A percentile compares a stretch with the other conserved stretches of the same genome.
Conservation (phyloP, 257 asterid species). For the Cordia subcordata region DNA sequence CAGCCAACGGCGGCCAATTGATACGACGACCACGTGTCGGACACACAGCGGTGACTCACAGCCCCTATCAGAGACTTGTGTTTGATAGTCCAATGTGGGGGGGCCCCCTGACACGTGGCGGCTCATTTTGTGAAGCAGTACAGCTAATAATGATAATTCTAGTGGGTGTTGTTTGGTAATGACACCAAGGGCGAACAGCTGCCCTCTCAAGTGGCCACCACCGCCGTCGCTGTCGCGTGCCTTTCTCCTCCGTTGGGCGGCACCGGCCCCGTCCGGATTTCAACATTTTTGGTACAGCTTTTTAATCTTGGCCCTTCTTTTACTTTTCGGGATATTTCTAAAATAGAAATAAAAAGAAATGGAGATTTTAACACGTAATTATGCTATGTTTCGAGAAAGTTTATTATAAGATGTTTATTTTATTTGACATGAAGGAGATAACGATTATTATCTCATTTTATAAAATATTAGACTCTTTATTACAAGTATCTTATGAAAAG, state of each 20-base stretch:
- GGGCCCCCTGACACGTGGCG: neutral
- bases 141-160: neutral
- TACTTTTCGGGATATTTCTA: no score
- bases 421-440: no score
- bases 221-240: conserved; percentile 53
- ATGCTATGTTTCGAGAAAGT: no score
- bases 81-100: neutral
- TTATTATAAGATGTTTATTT: no score
- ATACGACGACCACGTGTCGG: conserved; percentile 45
- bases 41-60: conserved; percentile 4
- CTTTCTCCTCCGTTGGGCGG: conserved; percentile 40
- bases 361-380: no score
- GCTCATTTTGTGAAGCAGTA: neutral
- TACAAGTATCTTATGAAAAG: no score
- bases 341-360: no score
- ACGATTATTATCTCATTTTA: no score
- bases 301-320: neutral
- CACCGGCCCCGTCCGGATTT: conserved; percentile 49
- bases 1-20: conserved; percentile 14
- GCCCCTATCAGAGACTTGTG: neutral
- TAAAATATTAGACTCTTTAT: no score
- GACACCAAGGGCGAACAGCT: conserved; percentile 20
- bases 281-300: neutral
- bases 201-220: conserved; percentile 25
- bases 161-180: neutral